Evolutionary conservation across 129 eudicot genomes (phyloP).

Genomic region (Flaveria ramosissima): DNA sequence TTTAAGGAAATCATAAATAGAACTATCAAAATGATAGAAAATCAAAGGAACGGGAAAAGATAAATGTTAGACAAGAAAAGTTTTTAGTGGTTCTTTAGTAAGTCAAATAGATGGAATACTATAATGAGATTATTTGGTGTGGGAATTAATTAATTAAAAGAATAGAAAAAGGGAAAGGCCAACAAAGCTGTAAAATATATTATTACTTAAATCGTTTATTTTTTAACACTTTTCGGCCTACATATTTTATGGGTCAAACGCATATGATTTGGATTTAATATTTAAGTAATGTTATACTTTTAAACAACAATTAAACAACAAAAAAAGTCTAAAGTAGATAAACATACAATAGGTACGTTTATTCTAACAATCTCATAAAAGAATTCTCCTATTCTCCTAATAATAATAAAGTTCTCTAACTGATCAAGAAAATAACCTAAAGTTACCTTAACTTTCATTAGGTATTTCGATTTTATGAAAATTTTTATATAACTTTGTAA

Average conservation of each 20-base stretch:
- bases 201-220: slow-evolving; percentile 13
- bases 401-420: too few relatives aligned
- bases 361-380: too few relatives aligned
- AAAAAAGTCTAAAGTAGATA: neutral
- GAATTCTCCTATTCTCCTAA: too few relatives aligned
- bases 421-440: too few relatives aligned
- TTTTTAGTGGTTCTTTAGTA: neutral
- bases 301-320: too few relatives aligned
- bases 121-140: slow-evolving; percentile 6
- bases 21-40: slow-evolving; percentile 5
- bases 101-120: slow-evolving; percentile 25
- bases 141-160: neutral
- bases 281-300: neutral
- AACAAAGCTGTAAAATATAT: slow-evolving; percentile 25
- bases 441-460: too few relatives aligned
- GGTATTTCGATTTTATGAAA: too few relatives aligned
- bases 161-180: slow-evolving; percentile 8
- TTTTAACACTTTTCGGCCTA: slow-evolving; percentile 21
- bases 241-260: slow-evolving; percentile 36
- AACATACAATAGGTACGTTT: too few relatives aligned
- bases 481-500: too few relatives aligned
- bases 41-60: neutral
- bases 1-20: neutral
- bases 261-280: slow-evolving; percentile 14
- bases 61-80: slow-evolving; percentile 23